Base-by-base conservation (phyloP, 306 rosid genomes). In the Cicer arietinum region DNA sequence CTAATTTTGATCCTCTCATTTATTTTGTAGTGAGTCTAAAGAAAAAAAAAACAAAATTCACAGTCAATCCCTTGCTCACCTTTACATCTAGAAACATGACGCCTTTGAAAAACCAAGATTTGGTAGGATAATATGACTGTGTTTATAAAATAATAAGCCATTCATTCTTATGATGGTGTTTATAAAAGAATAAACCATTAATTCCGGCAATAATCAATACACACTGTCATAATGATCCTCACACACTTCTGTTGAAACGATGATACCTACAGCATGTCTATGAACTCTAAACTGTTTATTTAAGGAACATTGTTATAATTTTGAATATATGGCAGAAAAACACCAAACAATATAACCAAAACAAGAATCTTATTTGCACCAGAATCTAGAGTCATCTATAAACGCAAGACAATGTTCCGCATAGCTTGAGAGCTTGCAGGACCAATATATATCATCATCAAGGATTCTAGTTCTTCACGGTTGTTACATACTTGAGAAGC, bases 401-500 rank as follows among this genome's bases (percentile, higher is more conserved):
- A 82, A 76, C 58, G 71, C 67, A 61, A 18, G 63, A 39, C 71
- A 69, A 76, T 62, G 52, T 57, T 75, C 63, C 75, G 50, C 68
- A 77, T 73, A 57, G 16, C 59, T 48, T 37, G 18, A 62, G 47
- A 79, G 79, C 54, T 81, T n/a, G 56, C 71, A 62, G 63, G 37
- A 61, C 42, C 74, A 58, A 71, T 76, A 58, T 67, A 69, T 14
- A 14, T 14, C 16, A 14, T 44, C 66, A 78, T 10, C 81, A 14
- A 43, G 22, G 22, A 40, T 47, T 43, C 84, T 85, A 86, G 71
- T 86, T 90, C 81, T 79, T 89, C 84, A 92, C 94, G 3, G 85
- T 80, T 6, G 91, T 90, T 61, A 90, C 95, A 40, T 90, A 91
- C 84, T 81, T 90, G 82, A 93, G 91, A 79, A 93, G 95, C 89